Percentiles rank a stretch among this genome's conserved stretches.
Conservation (phyloP, 108 stramenopile species). For the Mediolabrus comicus region DNA sequence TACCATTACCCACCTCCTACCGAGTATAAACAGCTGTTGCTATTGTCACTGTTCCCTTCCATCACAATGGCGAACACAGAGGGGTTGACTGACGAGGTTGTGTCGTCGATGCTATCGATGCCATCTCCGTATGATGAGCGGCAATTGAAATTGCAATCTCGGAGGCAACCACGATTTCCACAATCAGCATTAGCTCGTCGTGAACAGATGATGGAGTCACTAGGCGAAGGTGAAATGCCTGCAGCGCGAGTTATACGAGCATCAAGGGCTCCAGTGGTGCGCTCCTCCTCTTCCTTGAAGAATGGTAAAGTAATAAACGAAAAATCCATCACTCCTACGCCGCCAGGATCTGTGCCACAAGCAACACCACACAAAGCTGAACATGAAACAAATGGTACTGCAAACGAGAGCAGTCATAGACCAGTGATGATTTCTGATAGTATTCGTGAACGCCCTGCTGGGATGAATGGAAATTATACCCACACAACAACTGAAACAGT, state of each 20-base stretch:
- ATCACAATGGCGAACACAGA: constrained; percentile 77
- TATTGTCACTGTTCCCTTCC: too few species aligned
- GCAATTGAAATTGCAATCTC: not conserved
- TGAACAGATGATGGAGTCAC: constrained; percentile 50
- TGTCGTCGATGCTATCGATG: constrained; percentile 54
- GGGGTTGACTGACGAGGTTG: constrained; percentile 68
- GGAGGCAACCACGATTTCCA: constrained; percentile 29
- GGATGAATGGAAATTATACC: not conserved
- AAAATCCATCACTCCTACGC: not conserved
- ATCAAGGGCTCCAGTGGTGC: constrained; percentile 41
- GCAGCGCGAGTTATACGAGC: constrained; percentile 64
- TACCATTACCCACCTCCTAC: too few species aligned
- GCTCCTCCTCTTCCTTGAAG: constrained; percentile 12
- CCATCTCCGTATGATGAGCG: constrained; percentile 16
- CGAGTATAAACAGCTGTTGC: too few species aligned
- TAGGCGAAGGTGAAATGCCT: constrained; percentile 64
- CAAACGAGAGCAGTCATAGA: not conserved
- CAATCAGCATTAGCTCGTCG: constrained; percentile 41
- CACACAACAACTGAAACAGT: not conserved
- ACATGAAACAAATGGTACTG: not conserved
- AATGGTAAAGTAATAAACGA: not conserved
- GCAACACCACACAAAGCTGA: not conserved
- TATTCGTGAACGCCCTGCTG: constrained; percentile 41
- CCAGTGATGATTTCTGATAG: constrained; percentile 35
- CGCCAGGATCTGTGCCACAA: not conserved